A percentile compares a stretch with the other conserved stretches of the same genome.
Evolutionary conservation across 495 filamentous ascomycete species (phyloP).

Genomic region (Darksidea phi): DNA sequence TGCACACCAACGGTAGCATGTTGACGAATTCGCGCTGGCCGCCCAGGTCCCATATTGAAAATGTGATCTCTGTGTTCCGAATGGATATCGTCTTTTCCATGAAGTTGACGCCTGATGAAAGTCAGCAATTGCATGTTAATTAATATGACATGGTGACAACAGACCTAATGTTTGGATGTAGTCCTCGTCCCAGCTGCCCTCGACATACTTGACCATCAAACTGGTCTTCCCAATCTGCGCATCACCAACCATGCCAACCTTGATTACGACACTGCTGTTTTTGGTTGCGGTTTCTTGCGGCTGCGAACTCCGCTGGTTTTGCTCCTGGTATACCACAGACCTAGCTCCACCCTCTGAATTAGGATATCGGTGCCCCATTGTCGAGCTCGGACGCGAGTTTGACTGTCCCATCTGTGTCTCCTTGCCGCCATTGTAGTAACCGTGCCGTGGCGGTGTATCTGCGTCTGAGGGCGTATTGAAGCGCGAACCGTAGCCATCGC

Average conservation of each 20-base stretch:
- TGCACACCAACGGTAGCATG: conserved; percentile 97
- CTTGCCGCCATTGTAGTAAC: conserved; percentile 35
- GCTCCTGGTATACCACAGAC: conserved; percentile 37
- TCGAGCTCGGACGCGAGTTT: conserved; percentile 31
- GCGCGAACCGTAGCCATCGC: conserved; percentile 37
- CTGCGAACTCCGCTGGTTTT: conserved; percentile 38
- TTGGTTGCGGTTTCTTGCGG: conserved; percentile 49
- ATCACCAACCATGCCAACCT: conserved; percentile 99
- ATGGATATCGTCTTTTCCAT: conserved; percentile 99
- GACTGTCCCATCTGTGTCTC: conserved; percentile 29
- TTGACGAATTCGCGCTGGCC: conserved; percentile 99
- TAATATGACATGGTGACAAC: conserved; percentile 28
- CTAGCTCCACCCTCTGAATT: conserved; percentile 24
- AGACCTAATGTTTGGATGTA: conserved; percentile 96
- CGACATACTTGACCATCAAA: conserved; percentile 98
- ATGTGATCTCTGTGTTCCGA: conserved; percentile 99
- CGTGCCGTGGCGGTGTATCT: conserved; percentile 32
- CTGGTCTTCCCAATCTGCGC: conserved; percentile 99
- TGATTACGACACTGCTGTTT: conserved; percentile 93
- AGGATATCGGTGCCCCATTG: conserved; percentile 5
- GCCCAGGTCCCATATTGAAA: conserved; percentile 98
- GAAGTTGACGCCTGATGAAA: conserved; percentile 78
- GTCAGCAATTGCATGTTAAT: conserved; percentile 2
- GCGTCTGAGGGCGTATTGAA: conserved; percentile 32
- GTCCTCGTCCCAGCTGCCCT: conserved; percentile 98